These are phyloP conservation scores for Abelmoschus esculentus DNA, from an alignment of 345 rosid genomes.

Conservation along the genomic window DNA sequence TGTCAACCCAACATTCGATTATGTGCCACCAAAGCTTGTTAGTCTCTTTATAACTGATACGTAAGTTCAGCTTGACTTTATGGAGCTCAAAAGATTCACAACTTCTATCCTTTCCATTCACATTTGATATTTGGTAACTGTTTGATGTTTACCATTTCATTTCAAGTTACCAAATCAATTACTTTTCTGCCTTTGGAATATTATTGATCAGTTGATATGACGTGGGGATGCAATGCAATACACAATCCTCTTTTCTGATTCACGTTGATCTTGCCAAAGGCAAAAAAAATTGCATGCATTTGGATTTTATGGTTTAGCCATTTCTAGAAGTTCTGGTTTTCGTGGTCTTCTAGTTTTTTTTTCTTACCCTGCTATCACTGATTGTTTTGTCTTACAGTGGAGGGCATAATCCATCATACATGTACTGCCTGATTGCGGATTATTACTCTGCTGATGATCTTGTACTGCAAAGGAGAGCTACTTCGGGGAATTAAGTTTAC, in stretches of 20 bases:
- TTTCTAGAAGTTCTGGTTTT: background rate
- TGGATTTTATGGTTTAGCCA: background rate
- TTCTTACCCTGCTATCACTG: background rate
- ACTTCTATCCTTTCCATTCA: background rate
- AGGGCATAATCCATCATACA: constrained; percentile 95
- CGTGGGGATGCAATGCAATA: background rate
- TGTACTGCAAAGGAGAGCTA: constrained; percentile 52
- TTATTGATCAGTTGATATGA: background rate
- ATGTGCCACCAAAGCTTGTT: constrained; percentile 93
- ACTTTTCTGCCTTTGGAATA: background rate
- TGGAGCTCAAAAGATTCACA: background rate
- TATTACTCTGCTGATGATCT: constrained; percentile 96
- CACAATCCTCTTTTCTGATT: background rate
- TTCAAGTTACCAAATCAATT: background rate
- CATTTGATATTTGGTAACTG: background rate
- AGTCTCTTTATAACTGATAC: constrained; percentile 95
- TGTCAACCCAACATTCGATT: constrained; percentile 91
- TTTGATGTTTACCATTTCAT: constrained; percentile 4
- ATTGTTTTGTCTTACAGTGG: constrained; percentile 46
- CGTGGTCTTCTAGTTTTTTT: background rate
- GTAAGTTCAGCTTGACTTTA: constrained; percentile 43
- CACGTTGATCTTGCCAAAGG: background rate
- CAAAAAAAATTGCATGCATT: background rate
- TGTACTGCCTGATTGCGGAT: constrained; percentile 94
- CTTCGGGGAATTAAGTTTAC: constrained; percentile 24